These are phyloP conservation scores for Fusarium torreyae DNA, from an alignment of 2,329 filamentous ascomycete species.

Conservation along the genomic window DNA sequence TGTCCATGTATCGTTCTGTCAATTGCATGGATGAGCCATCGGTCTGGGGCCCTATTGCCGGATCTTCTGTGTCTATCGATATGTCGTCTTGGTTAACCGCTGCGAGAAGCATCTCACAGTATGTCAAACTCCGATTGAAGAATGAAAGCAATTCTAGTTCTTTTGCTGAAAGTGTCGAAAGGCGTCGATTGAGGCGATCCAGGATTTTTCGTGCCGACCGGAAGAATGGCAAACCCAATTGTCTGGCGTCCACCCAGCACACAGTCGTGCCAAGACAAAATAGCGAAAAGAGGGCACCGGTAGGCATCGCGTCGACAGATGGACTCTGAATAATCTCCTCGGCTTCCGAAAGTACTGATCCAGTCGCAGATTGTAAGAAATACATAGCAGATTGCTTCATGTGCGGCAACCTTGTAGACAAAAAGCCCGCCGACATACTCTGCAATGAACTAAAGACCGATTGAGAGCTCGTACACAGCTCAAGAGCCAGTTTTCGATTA, in stretches of 20 bases:
- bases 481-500: constrained; percentile 57
- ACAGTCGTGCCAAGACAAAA: constrained; percentile 60
- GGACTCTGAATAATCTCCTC: constrained; percentile 45
- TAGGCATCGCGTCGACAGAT: constrained; percentile 48
- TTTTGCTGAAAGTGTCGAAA: constrained; percentile 23
- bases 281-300: constrained; percentile 56
- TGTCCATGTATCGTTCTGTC: constrained; percentile 33
- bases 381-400: constrained; percentile 54
- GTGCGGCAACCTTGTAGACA: constrained; percentile 55
- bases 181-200: constrained; percentile 45
- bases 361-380: constrained; percentile 55
- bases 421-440: constrained; percentile 59
- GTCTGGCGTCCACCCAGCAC: constrained; percentile 57
- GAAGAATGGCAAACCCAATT: constrained; percentile 55
- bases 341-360: constrained; percentile 55
- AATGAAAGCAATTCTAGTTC: constrained; percentile 54
- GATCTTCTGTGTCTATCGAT: not conserved
- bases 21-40: constrained; percentile 32
- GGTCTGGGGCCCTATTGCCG: not conserved
- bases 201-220: constrained; percentile 50
- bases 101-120: constrained; percentile 60
- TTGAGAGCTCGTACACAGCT: constrained; percentile 56
- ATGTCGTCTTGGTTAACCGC: constrained; percentile 53
- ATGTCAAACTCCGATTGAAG: constrained; percentile 58
- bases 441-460: constrained; percentile 58